phyloP scores from a whole-genome alignment of 805 yeast genomes.

The Barnettozyma wickerhamii region DNA sequence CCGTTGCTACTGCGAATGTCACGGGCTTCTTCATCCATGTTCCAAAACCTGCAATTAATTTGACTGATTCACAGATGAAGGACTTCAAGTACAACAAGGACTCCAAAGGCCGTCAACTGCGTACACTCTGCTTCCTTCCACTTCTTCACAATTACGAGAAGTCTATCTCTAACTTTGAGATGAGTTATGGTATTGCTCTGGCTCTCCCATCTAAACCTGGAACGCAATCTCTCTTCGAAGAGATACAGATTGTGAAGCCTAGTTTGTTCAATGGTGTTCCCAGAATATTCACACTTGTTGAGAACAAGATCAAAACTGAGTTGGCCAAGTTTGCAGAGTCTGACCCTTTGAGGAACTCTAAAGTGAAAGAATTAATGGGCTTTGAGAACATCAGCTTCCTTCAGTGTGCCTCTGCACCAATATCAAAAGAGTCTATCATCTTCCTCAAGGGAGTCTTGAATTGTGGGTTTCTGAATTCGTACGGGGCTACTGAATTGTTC shows the following conservation, averaged over 20 bases:
- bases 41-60: slow-evolving; percentile 25
- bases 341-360: slow-evolving; percentile 2
- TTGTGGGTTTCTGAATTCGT: slow-evolving; percentile 45
- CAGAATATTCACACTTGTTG: slow-evolving; percentile 48
- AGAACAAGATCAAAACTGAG: slow-evolving; percentile 23
- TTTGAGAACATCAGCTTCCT: slow-evolving; percentile 31
- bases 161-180: slow-evolving; percentile 35
- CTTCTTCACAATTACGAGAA: slow-evolving; percentile 58
- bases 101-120: slow-evolving; percentile 17
- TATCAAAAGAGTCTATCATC: slow-evolving; percentile 47
- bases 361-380: slow-evolving; percentile 33
- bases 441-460: slow-evolving; percentile 50
- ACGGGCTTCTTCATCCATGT: slow-evolving; percentile 26
- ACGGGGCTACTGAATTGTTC: slow-evolving; percentile 57
- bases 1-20: slow-evolving; percentile 39
- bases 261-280: slow-evolving; percentile 48
- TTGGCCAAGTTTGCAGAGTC: slow-evolving; percentile 23
- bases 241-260: slow-evolving; percentile 44
- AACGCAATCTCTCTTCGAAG: slow-evolving; percentile 42
- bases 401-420: slow-evolving; percentile 56
- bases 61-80: slow-evolving; percentile 10
- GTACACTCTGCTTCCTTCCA: slow-evolving; percentile 41
- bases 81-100: slow-evolving; percentile 18
- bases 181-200: slow-evolving; percentile 37
- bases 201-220: slow-evolving; percentile 46